Percentiles rank a stretch among this genome's conserved stretches.
phyloP scores from a whole-genome alignment of 306 rosid species.

The Vigna radiata region DNA sequence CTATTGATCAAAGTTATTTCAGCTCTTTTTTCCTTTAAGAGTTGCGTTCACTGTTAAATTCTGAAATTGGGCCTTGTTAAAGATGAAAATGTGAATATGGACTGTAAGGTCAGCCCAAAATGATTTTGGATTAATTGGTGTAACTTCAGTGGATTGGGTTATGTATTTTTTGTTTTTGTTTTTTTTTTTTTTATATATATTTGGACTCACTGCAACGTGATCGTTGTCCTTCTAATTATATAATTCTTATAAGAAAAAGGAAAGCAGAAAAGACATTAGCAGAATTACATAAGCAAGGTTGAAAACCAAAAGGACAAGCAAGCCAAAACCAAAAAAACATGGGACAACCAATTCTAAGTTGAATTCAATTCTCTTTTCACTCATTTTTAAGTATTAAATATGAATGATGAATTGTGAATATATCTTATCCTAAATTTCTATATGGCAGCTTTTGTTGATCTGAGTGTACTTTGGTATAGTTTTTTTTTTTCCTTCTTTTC shows the following conservation, averaged over 20 bases:
- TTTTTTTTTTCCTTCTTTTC: background rate
- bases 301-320: background rate
- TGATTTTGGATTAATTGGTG: background rate
- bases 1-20: background rate
- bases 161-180: background rate
- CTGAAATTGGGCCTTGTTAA: constrained; percentile 9
- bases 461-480: no score
- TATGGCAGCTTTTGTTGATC: background rate
- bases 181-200: background rate
- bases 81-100: background rate
- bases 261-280: background rate
- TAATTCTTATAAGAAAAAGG: background rate
- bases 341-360: background rate
- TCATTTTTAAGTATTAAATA: background rate
- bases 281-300: background rate
- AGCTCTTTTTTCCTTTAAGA: background rate
- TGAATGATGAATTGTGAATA: background rate
- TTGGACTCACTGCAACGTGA: background rate
- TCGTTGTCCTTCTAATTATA: background rate
- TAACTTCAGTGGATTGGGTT: background rate
- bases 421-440: background rate
- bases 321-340: constrained; percentile 18
- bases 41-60: background rate
- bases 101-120: background rate
- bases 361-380: background rate